A percentile compares a stretch with the other conserved stretches of the same genome.
Evolutionary conservation across 1,284 basidiomycete genomes (phyloP).

Genomic region (Ceraceosorus guamensis): DNA sequence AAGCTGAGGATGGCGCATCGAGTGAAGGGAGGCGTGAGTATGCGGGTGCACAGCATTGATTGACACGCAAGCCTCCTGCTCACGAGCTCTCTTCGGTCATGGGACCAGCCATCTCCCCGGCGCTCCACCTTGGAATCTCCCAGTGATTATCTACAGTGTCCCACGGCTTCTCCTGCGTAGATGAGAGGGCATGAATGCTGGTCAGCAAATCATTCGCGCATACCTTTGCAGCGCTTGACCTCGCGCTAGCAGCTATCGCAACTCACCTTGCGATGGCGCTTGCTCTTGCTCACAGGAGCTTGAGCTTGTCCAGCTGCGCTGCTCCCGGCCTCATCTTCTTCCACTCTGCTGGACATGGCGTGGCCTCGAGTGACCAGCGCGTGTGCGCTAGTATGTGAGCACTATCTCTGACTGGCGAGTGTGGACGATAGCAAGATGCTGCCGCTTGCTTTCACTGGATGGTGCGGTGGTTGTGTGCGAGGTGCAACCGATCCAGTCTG

Average conservation of each 20-base stretch:
- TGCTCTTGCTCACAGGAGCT: slow-evolving; percentile 39
- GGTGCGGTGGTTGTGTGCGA: too few species aligned
- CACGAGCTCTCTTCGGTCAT: slow-evolving; percentile 77
- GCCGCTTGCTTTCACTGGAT: too few species aligned
- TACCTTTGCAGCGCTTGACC: neutral
- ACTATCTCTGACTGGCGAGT: too few species aligned
- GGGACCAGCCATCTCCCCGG: slow-evolving; percentile 60
- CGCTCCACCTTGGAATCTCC: slow-evolving; percentile 72
- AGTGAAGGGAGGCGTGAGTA: neutral
- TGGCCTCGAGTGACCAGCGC: too few species aligned
- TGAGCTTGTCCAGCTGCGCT: neutral
- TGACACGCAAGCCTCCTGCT: too few species aligned
- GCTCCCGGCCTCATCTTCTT: too few species aligned
- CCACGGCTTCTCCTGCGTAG: slow-evolving; percentile 55
- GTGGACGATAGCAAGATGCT: too few species aligned
- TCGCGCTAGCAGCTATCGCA: slow-evolving; percentile 10
- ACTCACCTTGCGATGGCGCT: slow-evolving; percentile 46
- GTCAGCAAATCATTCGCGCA: neutral
- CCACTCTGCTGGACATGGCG: too few species aligned
- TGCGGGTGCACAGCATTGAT: too few species aligned
- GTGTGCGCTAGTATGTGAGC: too few species aligned
- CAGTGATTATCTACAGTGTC: slow-evolving; percentile 99
- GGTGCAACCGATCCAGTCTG: too few species aligned
- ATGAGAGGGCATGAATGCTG: neutral
- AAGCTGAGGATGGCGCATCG: slow-evolving; percentile 59